phyloP scores from a whole-genome alignment of 495 filamentous ascomycete genomes.

The Poronia punctata region DNA sequence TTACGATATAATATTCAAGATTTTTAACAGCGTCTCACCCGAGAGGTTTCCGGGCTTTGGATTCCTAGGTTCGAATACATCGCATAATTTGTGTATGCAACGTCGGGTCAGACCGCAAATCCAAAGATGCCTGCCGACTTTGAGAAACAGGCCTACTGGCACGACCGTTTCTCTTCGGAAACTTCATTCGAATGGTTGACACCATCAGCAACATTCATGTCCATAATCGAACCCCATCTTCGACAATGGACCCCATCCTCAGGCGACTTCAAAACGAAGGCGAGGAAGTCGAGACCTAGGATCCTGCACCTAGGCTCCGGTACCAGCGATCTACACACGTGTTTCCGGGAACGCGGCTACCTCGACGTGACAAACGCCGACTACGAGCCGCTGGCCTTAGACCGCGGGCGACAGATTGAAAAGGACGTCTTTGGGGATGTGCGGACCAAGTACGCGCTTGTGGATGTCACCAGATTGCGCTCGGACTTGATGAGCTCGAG shows the following conservation, averaged over 20 bases:
- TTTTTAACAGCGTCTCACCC: too few relatives aligned
- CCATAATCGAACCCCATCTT: slow-evolving; percentile 26
- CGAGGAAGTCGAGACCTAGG: background rate
- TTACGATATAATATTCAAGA: too few relatives aligned
- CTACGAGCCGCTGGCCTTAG: slow-evolving; percentile 35
- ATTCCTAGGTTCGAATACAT: too few relatives aligned
- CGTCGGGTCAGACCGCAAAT: background rate
- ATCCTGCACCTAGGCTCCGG: slow-evolving; percentile 37
- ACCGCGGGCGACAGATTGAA: slow-evolving; percentile 27
- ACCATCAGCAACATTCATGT: slow-evolving; percentile 28
- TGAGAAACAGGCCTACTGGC: slow-evolving; percentile 38
- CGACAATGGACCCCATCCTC: background rate
- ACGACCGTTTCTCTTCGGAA: slow-evolving; percentile 29
- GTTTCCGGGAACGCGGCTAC: slow-evolving; percentile 24
- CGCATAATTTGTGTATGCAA: too few relatives aligned
- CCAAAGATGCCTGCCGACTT: slow-evolving; percentile 20
- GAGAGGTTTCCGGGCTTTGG: too few relatives aligned
- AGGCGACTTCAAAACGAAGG: background rate
- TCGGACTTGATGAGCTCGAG: background rate
- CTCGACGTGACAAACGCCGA: slow-evolving; percentile 34
- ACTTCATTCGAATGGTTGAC: slow-evolving; percentile 34
- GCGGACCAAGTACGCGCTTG: slow-evolving; percentile 26
- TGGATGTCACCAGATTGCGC: slow-evolving; percentile 26
- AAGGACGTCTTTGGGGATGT: slow-evolving; percentile 27
- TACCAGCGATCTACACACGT: slow-evolving; percentile 36